Evolutionary conservation across 192 early-diverging fungal genomes (phyloP).

Genomic region (Podila epigama): DNA sequence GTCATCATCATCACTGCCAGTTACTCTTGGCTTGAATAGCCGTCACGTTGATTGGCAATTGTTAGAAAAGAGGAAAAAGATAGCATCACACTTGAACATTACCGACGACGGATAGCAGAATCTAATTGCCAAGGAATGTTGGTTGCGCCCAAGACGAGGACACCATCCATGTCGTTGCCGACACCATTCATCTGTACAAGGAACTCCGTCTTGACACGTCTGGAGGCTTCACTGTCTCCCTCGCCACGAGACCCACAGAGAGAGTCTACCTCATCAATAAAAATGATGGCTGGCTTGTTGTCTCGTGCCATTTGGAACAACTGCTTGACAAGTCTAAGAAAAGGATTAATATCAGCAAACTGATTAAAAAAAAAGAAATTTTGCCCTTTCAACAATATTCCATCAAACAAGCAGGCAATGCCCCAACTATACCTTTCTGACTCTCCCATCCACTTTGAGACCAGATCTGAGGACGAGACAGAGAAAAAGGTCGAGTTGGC

Average conservation of each 20-base stretch:
- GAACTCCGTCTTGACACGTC: constrained; percentile 98
- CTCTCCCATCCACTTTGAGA: constrained; percentile 99
- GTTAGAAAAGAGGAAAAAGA: background rate
- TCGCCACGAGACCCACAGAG: constrained; percentile 95
- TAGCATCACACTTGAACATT: no score
- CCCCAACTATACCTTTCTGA: constrained; percentile 72
- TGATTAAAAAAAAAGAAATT: background rate
- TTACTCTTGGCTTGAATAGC: no score
- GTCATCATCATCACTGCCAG: no score
- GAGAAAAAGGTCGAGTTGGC: constrained; percentile 96
- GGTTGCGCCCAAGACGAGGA: constrained; percentile 94
- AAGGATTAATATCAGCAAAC: background rate
- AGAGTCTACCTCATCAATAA: constrained; percentile 99
- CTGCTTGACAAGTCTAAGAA: constrained; percentile 84
- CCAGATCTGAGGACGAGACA: constrained; percentile 96
- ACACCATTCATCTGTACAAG: constrained; percentile 99
- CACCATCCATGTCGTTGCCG: constrained; percentile 93
- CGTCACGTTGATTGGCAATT: no score
- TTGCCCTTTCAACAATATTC: background rate
- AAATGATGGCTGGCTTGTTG: constrained; percentile 94
- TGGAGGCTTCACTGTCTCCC: constrained; percentile 93
- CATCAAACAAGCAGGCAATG: background rate
- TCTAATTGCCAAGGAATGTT: constrained; percentile 98
- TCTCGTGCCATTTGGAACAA: constrained; percentile 94
- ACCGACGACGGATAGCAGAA: constrained; percentile 89